phyloP scores from a whole-genome alignment of 2,329 filamentous ascomycete genomes.

The Trichothecium sympodiale region DNA sequence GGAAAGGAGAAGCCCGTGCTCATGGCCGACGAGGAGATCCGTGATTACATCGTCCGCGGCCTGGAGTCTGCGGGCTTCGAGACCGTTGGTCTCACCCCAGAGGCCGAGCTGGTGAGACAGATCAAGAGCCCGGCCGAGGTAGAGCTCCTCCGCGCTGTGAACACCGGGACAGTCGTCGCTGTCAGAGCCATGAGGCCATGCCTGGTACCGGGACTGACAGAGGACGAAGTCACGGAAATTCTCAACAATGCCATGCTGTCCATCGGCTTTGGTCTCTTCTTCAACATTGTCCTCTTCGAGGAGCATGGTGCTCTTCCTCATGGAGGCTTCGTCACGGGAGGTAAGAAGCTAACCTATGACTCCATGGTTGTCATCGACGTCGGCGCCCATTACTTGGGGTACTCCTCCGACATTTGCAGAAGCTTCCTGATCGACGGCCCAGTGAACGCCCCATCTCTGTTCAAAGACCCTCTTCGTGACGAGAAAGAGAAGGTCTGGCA shows the following conservation, averaged over 20 bases:
- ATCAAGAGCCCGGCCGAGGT: conserved; percentile 45
- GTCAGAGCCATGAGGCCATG: conserved; percentile 45
- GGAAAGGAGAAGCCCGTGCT: conserved; percentile 21
- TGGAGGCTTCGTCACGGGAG: conserved; percentile 39
- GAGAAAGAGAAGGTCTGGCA: conserved; percentile 49
- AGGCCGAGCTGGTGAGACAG: conserved; percentile 47
- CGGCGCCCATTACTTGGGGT: conserved; percentile 49
- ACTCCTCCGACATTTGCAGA: conserved; percentile 52
- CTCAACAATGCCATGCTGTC: conserved; percentile 44
- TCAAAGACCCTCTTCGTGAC: conserved; percentile 15
- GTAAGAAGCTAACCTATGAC: conserved; percentile 37
- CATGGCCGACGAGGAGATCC: conserved; percentile 56
- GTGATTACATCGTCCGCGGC: conserved; percentile 51
- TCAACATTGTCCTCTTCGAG: conserved; percentile 54
- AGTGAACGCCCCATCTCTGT: not conserved
- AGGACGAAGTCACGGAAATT: conserved; percentile 44
- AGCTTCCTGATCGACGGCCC: conserved; percentile 43
- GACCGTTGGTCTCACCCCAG: conserved; percentile 40
- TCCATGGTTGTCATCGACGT: conserved; percentile 54
- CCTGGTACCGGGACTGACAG: conserved; percentile 43
- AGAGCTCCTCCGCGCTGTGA: conserved; percentile 47
- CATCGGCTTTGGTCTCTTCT: conserved; percentile 45
- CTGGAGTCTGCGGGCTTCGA: conserved; percentile 41
- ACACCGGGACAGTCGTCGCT: conserved; percentile 51
- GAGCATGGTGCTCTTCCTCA: conserved; percentile 42